A percentile compares a stretch with the other conserved stretches of the same genome.
Evolutionary conservation across 2,329 filamentous ascomycete species (phyloP).

Genomic region (Juglanconis sp.): DNA sequence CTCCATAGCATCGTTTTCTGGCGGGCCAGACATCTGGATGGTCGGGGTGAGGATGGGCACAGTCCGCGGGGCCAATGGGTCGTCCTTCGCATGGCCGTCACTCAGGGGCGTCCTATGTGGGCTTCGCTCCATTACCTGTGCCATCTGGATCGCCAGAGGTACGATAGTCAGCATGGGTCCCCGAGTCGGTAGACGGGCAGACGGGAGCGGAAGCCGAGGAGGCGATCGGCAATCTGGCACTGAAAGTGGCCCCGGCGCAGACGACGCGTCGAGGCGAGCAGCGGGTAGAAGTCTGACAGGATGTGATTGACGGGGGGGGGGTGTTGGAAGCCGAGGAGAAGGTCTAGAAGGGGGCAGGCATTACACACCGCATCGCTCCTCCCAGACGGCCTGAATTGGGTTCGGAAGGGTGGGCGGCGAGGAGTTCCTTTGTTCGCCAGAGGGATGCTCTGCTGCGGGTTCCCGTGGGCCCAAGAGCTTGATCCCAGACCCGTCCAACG

Average conservation of each 20-base stretch:
- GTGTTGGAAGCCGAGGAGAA: background rate
- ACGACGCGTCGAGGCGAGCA: background rate
- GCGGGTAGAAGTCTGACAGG: background rate
- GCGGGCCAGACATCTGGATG: constrained; percentile 57
- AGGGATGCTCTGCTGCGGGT: constrained; percentile 12
- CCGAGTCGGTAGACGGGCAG: background rate
- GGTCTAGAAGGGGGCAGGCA: constrained; percentile 2
- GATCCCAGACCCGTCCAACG: constrained; percentile 4
- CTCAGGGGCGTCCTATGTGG: constrained; percentile 41
- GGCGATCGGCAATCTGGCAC: constrained; percentile 9
- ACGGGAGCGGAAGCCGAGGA: background rate
- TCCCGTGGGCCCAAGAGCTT: constrained; percentile 15
- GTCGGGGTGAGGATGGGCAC: constrained; percentile 56
- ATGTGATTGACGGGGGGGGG: background rate
- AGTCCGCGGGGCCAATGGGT: constrained; percentile 50
- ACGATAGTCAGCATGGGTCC: constrained; percentile 21
- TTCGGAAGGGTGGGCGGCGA: background rate
- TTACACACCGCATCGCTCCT: constrained; percentile 22
- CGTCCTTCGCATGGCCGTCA: constrained; percentile 34
- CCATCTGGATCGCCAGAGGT: constrained; percentile 44
- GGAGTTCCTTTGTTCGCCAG: constrained; percentile 14
- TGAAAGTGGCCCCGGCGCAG: background rate
- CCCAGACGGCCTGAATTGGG: background rate
- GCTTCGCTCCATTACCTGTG: constrained; percentile 47
- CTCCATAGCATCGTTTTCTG: constrained; percentile 60